Percentiles rank a stretch among this genome's conserved stretches.
Conservation (phyloP, 1,139 yeast species). For the Saccharomyces pastorianus region DNA sequence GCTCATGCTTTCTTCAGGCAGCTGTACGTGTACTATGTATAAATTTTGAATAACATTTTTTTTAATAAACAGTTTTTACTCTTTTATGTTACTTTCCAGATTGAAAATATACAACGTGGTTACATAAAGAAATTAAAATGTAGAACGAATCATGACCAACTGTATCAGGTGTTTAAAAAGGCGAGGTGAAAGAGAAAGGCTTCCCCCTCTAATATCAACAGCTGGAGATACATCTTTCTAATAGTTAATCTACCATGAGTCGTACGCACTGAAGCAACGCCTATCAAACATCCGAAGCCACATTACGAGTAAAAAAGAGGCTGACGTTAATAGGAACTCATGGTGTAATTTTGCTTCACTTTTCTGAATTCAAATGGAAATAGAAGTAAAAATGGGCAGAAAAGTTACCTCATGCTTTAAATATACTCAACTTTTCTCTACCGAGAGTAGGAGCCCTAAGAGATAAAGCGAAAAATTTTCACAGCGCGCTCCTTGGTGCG, state of each 20-base stretch:
- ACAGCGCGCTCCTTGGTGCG: background rate
- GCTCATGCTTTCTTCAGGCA: background rate
- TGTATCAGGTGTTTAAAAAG: conserved; percentile 25
- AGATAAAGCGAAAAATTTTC: background rate
- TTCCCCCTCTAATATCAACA: conserved; percentile 25
- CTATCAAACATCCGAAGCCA: conserved; percentile 18
- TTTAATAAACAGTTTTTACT: background rate
- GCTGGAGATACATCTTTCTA: conserved; percentile 34
- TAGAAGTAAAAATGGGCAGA: background rate
- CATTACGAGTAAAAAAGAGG: conserved; percentile 6
- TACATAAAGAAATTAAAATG: conserved; percentile 10
- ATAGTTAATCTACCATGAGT: conserved; percentile 30
- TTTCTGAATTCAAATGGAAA: background rate
- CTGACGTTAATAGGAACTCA: conserved; percentile 25
- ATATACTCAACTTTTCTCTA: background rate
- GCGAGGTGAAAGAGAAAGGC: conserved; percentile 27
- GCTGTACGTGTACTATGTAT: background rate
- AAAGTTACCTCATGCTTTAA: background rate
- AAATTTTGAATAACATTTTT: background rate
- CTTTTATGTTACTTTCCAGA: background rate
- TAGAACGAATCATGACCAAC: conserved; percentile 33
- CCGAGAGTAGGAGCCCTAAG: background rate
- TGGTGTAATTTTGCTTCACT: conserved; percentile 7
- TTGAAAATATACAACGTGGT: background rate
- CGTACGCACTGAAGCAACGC: conserved; percentile 10